A percentile compares a stretch with the other conserved stretches of the same genome.
phyloP scores from a whole-genome alignment of 208 protist genomes.

The Porcisia hertigi region DNA sequence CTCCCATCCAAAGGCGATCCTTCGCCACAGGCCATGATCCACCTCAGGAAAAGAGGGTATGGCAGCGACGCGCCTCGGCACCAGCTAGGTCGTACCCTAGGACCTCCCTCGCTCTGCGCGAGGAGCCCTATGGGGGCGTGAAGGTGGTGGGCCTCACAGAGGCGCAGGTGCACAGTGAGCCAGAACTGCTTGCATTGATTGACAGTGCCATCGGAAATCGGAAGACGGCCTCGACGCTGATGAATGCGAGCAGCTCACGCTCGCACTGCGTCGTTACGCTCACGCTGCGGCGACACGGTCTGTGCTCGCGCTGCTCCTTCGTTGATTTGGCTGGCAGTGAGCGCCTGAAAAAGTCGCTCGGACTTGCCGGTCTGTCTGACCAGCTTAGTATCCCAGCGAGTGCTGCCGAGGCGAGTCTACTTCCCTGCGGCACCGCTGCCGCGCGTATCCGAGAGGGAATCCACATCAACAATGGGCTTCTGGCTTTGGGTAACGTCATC shows the following conservation, averaged over 20 bases:
- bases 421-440: slow-evolving; percentile 16
- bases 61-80: slow-evolving; percentile 3
- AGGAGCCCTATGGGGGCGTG: slow-evolving; percentile 80
- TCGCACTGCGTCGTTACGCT: slow-evolving; percentile 94
- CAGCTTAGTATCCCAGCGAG: not conserved
- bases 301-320: slow-evolving; percentile 82
- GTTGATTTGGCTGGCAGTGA: slow-evolving; percentile 96
- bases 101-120: slow-evolving; percentile 69
- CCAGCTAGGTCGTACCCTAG: not conserved
- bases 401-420: slow-evolving; percentile 15
- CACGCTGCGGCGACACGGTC: slow-evolving; percentile 58
- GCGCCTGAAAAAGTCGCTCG: slow-evolving; percentile 83
- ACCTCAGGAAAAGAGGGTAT: not conserved
- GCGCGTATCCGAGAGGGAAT: slow-evolving; percentile 92
- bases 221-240: slow-evolving; percentile 91
- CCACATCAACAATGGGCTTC: slow-evolving; percentile 92
- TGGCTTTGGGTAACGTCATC: slow-evolving; percentile 95
- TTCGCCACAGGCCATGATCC: not conserved
- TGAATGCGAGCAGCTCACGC: slow-evolving; percentile 92
- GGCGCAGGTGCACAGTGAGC: slow-evolving; percentile 54
- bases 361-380: slow-evolving; percentile 17
- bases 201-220: slow-evolving; percentile 82
- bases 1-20: not conserved
- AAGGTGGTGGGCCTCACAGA: slow-evolving; percentile 83
- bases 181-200: slow-evolving; percentile 77